A percentile compares a stretch with the other conserved stretches of the same genome.
Evolutionary conservation across 306 rosid species (phyloP).

Genomic region (Lathyrus tuberosus): DNA sequence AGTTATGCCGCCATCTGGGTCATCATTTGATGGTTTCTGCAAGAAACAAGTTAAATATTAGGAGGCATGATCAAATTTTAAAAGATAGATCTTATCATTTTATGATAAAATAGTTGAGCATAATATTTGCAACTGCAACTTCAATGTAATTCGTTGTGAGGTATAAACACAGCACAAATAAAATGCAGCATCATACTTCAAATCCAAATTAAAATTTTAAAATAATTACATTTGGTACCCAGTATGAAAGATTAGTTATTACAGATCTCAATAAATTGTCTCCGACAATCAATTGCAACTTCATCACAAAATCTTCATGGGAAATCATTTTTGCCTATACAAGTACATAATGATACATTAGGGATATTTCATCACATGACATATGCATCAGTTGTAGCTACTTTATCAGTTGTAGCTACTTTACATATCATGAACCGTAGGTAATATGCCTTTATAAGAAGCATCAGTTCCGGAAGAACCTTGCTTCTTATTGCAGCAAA

Average conservation of each 20-base stretch:
- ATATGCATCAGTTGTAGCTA: background rate
- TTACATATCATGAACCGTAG: conserved; percentile 60
- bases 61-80: no score
- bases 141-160: background rate
- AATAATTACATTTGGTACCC: conserved; percentile 46
- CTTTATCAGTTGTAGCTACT: no score
- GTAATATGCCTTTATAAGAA: conserved; percentile 50
- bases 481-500: no score
- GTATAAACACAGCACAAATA: background rate
- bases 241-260: conserved; percentile 54
- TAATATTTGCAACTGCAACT: no score
- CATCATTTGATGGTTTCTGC: no score
- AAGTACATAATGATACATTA: background rate
- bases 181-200: conserved; percentile 13
- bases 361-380: conserved; percentile 22
- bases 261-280: conserved; percentile 69
- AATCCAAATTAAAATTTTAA: background rate
- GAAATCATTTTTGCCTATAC: conserved; percentile 65
- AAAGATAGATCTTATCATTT: no score
- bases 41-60: no score
- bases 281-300: conserved; percentile 77
- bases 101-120: no score
- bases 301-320: conserved; percentile 71
- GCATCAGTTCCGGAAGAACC: no score
- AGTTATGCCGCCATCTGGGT: no score